These are phyloP conservation scores for Amoebophrya sp. DNA, from an alignment of 169 alveolate genomes.

Conservation along the genomic window DNA sequence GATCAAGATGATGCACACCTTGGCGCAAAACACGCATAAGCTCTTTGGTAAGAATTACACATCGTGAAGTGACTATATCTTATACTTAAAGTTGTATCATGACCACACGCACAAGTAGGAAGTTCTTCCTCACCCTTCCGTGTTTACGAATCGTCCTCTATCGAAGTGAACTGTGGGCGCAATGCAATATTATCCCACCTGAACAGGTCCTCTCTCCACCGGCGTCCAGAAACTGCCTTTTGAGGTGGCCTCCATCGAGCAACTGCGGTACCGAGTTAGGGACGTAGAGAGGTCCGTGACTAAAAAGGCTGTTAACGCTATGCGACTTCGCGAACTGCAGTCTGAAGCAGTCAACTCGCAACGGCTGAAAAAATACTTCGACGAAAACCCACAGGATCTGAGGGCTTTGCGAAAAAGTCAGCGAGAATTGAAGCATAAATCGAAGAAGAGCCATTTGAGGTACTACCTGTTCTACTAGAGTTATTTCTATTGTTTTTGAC, in stretches of 20 bases:
- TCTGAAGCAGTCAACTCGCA: constrained; percentile 24
- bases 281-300: constrained; percentile 27
- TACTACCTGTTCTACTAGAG: background rate
- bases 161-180: too few relatives aligned
- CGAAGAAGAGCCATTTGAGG: background rate
- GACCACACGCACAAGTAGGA: too few relatives aligned
- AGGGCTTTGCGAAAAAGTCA: constrained; percentile 22
- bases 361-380: constrained; percentile 6
- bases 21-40: background rate
- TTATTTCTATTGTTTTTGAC: background rate
- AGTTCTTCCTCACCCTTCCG: too few relatives aligned
- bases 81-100: too few relatives aligned
- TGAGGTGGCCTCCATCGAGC: background rate
- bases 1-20: background rate
- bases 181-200: too few relatives aligned
- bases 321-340: constrained; percentile 31
- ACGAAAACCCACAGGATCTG: constrained; percentile 27
- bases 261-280: constrained; percentile 25
- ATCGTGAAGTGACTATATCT: too few relatives aligned
- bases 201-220: background rate
- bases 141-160: too few relatives aligned
- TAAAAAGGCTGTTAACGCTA: constrained; percentile 32
- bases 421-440: constrained; percentile 22
- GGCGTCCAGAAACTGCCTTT: constrained; percentile 1
- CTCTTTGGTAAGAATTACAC: background rate